These are phyloP conservation scores for Collybia sp. DNA, from an alignment of 768 basidiomycete species.

Conservation along the genomic window DNA sequence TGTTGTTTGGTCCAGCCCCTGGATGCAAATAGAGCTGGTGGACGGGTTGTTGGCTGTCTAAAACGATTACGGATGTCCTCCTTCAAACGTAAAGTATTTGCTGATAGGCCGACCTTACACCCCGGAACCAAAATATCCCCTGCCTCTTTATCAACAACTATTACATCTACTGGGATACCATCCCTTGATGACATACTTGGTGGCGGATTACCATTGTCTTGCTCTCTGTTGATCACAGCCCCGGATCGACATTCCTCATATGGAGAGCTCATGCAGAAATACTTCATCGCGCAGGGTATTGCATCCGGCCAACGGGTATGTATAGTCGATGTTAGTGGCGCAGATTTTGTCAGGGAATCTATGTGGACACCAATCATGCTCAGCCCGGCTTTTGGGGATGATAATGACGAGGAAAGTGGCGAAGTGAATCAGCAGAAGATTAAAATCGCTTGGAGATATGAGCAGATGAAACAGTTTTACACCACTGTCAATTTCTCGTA, in stretches of 20 bases:
- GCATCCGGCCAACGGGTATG: conserved; percentile 63
- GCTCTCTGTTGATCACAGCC: conserved; percentile 67
- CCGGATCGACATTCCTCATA: conserved; percentile 87
- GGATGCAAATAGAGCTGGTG: not conserved
- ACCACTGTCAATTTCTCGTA: conserved; percentile 67
- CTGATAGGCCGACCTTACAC: conserved; percentile 36
- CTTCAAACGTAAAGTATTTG: conserved; percentile 64
- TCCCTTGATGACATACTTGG: conserved; percentile 95
- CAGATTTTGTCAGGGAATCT: conserved; percentile 58
- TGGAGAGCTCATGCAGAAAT: conserved; percentile 79
- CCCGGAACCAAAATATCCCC: conserved; percentile 57
- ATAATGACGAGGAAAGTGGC: conserved; percentile 14
- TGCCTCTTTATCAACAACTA: conserved; percentile 46
- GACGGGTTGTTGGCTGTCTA: no score
- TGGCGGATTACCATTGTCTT: conserved; percentile 83
- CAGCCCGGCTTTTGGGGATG: conserved; percentile 10
- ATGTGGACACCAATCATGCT: conserved; percentile 68
- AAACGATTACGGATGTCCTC: conserved; percentile 52
- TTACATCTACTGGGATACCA: conserved; percentile 84
- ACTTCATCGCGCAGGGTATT: conserved; percentile 87
- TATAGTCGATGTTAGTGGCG: conserved; percentile 57
- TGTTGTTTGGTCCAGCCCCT: not conserved
- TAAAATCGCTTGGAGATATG: conserved; percentile 98
- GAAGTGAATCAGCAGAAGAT: conserved; percentile 54
- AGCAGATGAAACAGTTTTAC: conserved; percentile 87